Evolutionary conservation across 1,139 yeast species (phyloP), one percentile per base, ranked within the genome.

Genomic region (Saccharomyces hybrid): DNA sequence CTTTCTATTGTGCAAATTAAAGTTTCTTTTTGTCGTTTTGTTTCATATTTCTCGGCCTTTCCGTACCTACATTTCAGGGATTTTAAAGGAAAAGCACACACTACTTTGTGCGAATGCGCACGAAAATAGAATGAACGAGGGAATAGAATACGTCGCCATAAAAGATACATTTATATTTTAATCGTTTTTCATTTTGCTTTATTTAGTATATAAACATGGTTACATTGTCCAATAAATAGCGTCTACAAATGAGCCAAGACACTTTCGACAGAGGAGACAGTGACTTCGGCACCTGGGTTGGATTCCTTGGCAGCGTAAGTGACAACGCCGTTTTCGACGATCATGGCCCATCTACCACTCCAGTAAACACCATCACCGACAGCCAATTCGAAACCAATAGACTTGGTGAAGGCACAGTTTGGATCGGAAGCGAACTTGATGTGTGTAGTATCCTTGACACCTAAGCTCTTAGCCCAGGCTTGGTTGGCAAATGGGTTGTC

Each of bases 401-500:
- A 73, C 65, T 77, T 74, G 54, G 89, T 79, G 65, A 87, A 83
- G 42, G 73, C 72, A 51, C 85, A 85, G 56, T 79, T 79, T 49
- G 88, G 82, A 69, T 90, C 97, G 59, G 85, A 76, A 52, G 84
- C 96, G 69, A 88, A 88, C 63, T 83, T 78, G 56, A 86, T 70
- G 72, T 78, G 67, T 62, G 75, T 59, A 14, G 68, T 64, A 52
- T 63, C 67, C 54, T 59, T 66, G 50, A 75, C 78, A 47, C 74
- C 73, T 34, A 87, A 75, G 20, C 83, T 81, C 73, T 86, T 86
- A 59, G 87, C 91, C 95, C 95, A 88, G 47, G 95, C 95, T 59
- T 80, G 74, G 70, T 77, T 75, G 55, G 89, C 95, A 68, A 88
- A 88, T 32, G 97, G 88, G 64, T 87, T 89, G 72, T 89, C 90